Base-by-base conservation (phyloP, 345 rosid genomes). In the Jatropha curcas region DNA sequence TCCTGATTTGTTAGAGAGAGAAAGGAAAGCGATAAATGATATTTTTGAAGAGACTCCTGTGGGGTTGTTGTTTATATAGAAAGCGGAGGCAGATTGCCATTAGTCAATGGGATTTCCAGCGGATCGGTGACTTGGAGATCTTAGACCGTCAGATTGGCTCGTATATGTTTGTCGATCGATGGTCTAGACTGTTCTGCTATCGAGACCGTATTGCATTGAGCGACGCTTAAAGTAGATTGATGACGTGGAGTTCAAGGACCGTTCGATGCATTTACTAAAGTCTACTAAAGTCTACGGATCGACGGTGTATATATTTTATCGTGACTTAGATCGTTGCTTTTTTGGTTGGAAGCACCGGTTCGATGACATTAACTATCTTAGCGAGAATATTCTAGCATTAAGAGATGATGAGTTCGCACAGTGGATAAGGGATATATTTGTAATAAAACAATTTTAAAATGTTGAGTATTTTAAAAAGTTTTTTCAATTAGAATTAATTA, bases 111-210 rank as follows among this genome's bases (percentile, higher is more conserved):
- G 0, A 9, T 5, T 68, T 80, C 77, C 65, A 60, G n/a, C 37
- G 77, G 86, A 86, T 86, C 27, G 79, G 17, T 41, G 77, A 84
- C 68, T 69, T 82, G 79, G 73, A 20, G 4, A 0, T 0, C 20
- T 1, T 7, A 19, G 0, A 5, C 50, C 76, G 83, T 76, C 68
- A 25, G 82, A 82, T 82, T 76, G 1, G 24, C 20, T 0, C 2
- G 6, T 1, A 46, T 5, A 1, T 27, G 16, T 0, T 2, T 1
- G 39, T 0, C 7, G 72, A 73, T 60, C 59, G 73, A 76, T 78
- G 84, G 82, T 25, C 1, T 2, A 48, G 34, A 31, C 0, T 28
- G 22, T 10, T 39, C 60, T 73, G 67, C 6, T 1, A 2, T 17
- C 25, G 27, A 31, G 31, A 51, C 34, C 1, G 7, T 14, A 7